These are phyloP conservation scores for Carex arenaria DNA, from an alignment of 202 grass and related monocot genomes.

Conservation along the genomic window DNA sequence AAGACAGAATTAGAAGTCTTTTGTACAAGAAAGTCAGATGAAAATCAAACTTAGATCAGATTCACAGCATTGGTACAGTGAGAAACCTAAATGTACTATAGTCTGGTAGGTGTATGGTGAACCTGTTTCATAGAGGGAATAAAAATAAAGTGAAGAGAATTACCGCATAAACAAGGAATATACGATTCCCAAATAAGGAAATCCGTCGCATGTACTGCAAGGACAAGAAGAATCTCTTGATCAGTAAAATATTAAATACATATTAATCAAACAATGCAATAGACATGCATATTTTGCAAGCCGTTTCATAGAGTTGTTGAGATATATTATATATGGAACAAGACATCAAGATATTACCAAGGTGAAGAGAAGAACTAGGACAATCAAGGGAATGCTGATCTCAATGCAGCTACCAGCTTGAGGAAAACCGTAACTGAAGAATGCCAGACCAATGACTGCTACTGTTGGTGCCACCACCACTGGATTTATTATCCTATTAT, in stretches of 20 bases:
- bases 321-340: background rate
- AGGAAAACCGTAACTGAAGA: constrained; percentile 97
- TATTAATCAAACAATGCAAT: constrained; percentile 17
- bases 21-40: background rate
- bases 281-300: background rate
- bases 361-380: constrained; percentile 89
- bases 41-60: background rate
- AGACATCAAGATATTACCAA: constrained; percentile 49
- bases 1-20: background rate
- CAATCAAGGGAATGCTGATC: constrained; percentile 86
- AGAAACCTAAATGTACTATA: background rate
- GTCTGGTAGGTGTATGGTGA: background rate
- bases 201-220: constrained; percentile 88
- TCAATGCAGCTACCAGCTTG: constrained; percentile 92
- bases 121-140: background rate
- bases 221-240: constrained; percentile 11
- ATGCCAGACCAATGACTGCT: constrained; percentile 79
- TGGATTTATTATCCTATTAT: constrained; percentile 85
- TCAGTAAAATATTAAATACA: constrained; percentile 18
- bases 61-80: background rate
- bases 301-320: background rate
- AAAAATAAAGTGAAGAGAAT: constrained; percentile 23
- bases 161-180: constrained; percentile 97
- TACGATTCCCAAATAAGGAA: constrained; percentile 77
- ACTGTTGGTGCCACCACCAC: constrained; percentile 93